A percentile compares a stretch with the other conserved stretches of the same genome.
These are phyloP conservation scores for Fragaria iinumae DNA, from an alignment of 306 rosid species.

Conservation along the genomic window DNA sequence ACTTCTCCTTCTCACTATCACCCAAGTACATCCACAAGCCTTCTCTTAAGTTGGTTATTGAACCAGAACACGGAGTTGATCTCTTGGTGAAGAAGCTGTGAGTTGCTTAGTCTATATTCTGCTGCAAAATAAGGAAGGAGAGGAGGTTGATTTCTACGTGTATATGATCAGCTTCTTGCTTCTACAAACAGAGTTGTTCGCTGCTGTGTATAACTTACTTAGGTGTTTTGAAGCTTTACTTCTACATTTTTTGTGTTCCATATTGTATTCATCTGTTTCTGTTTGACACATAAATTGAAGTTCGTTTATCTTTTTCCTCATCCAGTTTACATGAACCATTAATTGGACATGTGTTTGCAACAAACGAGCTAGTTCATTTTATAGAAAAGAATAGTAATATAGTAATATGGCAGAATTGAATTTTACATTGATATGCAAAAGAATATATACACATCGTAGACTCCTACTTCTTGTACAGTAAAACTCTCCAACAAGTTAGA, in stretches of 20 bases:
- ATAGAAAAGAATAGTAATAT: no score
- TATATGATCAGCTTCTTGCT: neutral
- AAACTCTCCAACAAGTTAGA: no score
- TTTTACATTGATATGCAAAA: no score
- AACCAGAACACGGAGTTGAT: conserved; percentile 4
- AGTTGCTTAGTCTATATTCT: neutral
- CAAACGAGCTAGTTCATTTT: no score
- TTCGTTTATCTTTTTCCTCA: neutral
- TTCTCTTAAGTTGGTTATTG: neutral
- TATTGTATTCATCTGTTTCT: neutral
- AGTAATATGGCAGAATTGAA: no score
- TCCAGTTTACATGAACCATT: no score
- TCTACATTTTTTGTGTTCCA: neutral
- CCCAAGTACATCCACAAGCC: neutral
- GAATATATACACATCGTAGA: no score
- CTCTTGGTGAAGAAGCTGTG: neutral
- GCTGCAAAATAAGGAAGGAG: neutral
- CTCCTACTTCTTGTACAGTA: no score
- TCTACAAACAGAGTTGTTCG: neutral
- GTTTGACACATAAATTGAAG: neutral
- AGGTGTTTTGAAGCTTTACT: neutral
- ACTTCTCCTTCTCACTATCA: neutral
- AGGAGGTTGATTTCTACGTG: neutral
- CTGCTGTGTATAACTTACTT: neutral
- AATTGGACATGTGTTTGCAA: no score